Evolutionary conservation across 1,284 basidiomycete species (phyloP).

Genomic region (Singerocomus inundabilis): DNA sequence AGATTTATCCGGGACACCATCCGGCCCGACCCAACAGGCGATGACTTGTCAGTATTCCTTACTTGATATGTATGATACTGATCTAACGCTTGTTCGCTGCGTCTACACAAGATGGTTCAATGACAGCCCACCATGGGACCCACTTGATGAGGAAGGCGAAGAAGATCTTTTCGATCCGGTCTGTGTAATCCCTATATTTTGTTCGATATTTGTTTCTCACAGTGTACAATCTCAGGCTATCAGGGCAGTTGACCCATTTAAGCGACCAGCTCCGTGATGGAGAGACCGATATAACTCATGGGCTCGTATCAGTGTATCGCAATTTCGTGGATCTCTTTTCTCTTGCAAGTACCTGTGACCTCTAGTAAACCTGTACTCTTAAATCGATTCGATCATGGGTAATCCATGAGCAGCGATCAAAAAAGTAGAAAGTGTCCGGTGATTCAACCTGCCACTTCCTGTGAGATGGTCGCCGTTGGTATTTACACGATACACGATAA

Average conservation of each 20-base stretch:
- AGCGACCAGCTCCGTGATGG: too few relatives aligned
- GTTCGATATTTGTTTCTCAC: neutral
- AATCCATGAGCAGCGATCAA: too few relatives aligned
- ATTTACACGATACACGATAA: too few relatives aligned
- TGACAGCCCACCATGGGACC: conserved; percentile 26
- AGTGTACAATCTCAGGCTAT: neutral
- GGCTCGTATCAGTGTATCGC: too few relatives aligned
- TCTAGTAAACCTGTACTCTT: too few relatives aligned
- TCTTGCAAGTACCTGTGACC: too few relatives aligned
- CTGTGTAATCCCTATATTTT: neutral
- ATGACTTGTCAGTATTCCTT: conserved; percentile 19
- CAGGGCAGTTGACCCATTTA: conserved; percentile 4
- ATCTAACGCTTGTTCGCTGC: neutral
- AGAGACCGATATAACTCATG: too few relatives aligned
- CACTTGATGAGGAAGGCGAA: conserved; percentile 29
- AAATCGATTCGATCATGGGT: too few relatives aligned
- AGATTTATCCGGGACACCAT: conserved; percentile 20
- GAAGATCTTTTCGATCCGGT: conserved; percentile 9
- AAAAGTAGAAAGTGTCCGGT: too few relatives aligned
- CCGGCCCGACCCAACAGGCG: conserved; percentile 16
- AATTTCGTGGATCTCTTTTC: too few relatives aligned
- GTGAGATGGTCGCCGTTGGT: too few relatives aligned
- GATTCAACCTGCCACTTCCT: too few relatives aligned
- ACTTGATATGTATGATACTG: neutral
- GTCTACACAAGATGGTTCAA: conserved; percentile 20